phyloP scores from a whole-genome alignment of 371 early-diverging fungal species.

The Gilbertella persicaria region DNA sequence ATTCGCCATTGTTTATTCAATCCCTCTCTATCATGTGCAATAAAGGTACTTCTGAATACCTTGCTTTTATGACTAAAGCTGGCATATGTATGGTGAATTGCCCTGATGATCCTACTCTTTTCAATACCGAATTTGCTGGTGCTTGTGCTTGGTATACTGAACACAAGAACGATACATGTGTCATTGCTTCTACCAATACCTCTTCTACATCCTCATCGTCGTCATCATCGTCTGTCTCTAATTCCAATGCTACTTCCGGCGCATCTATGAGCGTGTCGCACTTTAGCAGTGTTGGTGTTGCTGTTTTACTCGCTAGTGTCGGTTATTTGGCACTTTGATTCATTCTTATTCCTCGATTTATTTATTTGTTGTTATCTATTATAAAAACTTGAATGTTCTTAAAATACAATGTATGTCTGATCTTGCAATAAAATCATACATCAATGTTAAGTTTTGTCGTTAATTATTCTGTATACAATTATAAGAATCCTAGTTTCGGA shows the following conservation, averaged over 20 bases:
- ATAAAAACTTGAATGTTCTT: not conserved
- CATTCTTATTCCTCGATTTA: not conserved
- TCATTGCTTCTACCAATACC: slow-evolving; percentile 1
- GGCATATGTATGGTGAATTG: slow-evolving; percentile 43
- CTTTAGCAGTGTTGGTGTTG: slow-evolving; percentile 4
- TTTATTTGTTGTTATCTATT: not conserved
- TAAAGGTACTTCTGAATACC: slow-evolving; percentile 28
- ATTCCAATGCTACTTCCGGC: not conserved
- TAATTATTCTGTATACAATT: too few relatives aligned
- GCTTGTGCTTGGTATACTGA: slow-evolving; percentile 30
- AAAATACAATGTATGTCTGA: not conserved
- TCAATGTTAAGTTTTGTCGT: too few relatives aligned
- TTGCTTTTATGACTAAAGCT: slow-evolving; percentile 37
- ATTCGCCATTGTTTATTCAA: slow-evolving; percentile 32
- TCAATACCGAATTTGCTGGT: slow-evolving; percentile 25
- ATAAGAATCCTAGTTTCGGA: too few relatives aligned
- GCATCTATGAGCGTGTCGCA: slow-evolving; percentile 7
- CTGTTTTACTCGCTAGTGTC: slow-evolving; percentile 11
- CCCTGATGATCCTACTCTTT: slow-evolving; percentile 10
- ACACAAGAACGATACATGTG: slow-evolving; percentile 25
- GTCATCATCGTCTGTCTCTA: not conserved
- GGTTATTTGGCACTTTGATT: slow-evolving; percentile 17
- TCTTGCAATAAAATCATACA: not conserved
- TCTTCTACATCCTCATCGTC: not conserved
- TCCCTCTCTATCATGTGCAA: slow-evolving; percentile 37